Evolutionary conservation across 2,329 filamentous ascomycete genomes (phyloP).

Genomic region (Penicillium sp.): DNA sequence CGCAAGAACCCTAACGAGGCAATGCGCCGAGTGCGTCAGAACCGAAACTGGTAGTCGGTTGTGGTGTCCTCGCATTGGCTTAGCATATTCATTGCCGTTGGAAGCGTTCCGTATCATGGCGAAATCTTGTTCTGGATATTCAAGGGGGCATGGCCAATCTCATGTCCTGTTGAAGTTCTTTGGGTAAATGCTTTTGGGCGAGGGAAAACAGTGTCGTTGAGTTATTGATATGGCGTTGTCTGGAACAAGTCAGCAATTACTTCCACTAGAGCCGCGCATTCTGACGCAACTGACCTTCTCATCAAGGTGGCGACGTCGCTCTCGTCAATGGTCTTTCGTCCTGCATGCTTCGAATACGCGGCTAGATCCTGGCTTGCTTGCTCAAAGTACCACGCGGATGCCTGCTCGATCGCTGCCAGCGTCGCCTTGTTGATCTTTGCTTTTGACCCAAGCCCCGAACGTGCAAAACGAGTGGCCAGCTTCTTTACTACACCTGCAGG

Average conservation of each 20-base stretch:
- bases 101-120: conserved; percentile 23
- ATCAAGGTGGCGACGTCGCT: conserved; percentile 77
- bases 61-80: conserved; percentile 5
- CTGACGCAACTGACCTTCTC: conserved; percentile 62
- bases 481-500: conserved; percentile 69
- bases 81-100: conserved; percentile 36
- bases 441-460: conserved; percentile 62
- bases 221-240: conserved; percentile 71
- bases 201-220: conserved; percentile 76
- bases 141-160: conserved; percentile 44
- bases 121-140: conserved; percentile 15
- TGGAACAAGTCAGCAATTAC: conserved; percentile 44
- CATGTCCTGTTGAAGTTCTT: conserved; percentile 78
- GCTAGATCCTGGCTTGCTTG: conserved; percentile 76
- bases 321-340: conserved; percentile 80
- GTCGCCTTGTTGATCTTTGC: conserved; percentile 70
- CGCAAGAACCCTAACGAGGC: conserved; percentile 77
- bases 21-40: conserved; percentile 69
- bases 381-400: conserved; percentile 89
- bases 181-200: conserved; percentile 75
- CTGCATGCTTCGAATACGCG: conserved; percentile 75
- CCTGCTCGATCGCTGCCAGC: conserved; percentile 69
- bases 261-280: neutral
- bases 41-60: conserved; percentile 63
- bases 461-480: conserved; percentile 62